These are phyloP conservation scores for Malus sieversii DNA, from an alignment of 306 rosid genomes.

Conservation along the genomic window DNA sequence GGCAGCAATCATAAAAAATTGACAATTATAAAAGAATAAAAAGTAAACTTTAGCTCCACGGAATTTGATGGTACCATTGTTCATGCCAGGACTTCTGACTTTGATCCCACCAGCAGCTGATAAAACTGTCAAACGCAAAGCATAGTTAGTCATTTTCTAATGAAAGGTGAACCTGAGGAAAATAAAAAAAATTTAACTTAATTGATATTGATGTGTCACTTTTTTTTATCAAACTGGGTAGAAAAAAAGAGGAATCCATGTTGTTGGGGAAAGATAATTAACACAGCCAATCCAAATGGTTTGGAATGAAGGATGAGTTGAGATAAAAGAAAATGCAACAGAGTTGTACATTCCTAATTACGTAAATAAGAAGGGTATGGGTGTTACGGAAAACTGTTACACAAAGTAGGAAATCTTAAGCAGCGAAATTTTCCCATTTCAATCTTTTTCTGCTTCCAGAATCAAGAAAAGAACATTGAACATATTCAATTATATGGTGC, in stretches of 20 bases:
- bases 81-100: slow-evolving; percentile 55
- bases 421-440: background rate
- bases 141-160: slow-evolving; percentile 21
- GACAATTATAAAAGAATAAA: background rate
- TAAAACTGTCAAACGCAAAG: slow-evolving; percentile 46
- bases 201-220: background rate
- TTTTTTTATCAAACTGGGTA: background rate
- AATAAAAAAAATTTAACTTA: background rate
- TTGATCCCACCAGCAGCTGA: slow-evolving; percentile 99
- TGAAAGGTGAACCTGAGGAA: background rate
- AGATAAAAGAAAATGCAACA: background rate
- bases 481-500: background rate
- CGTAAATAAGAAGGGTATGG: background rate
- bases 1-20: background rate
- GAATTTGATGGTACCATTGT: slow-evolving; percentile 44
- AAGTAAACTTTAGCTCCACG: slow-evolving; percentile 3
- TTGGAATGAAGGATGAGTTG: background rate
- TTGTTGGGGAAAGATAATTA: background rate
- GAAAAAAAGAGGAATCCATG: background rate
- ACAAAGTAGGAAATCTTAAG: background rate
- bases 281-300: background rate
- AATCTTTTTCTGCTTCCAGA: background rate
- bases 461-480: background rate
- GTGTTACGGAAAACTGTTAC: background rate
- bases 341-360: background rate